These are phyloP conservation scores for Trypanosomatidae sp. DNA, from an alignment of 208 protist species.

Conservation along the genomic window DNA sequence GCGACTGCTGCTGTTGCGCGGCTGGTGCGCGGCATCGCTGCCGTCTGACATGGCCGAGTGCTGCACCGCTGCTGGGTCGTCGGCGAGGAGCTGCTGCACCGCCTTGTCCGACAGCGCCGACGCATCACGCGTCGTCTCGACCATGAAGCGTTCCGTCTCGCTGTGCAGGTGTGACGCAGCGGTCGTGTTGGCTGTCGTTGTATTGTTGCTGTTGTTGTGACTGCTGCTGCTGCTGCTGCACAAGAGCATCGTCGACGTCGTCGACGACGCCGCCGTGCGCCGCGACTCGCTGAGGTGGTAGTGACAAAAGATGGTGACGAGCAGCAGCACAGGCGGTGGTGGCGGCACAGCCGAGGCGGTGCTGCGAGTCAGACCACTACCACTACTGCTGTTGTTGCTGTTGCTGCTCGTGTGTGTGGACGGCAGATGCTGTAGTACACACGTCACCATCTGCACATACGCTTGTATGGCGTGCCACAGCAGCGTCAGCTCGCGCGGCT, in stretches of 20 bases:
- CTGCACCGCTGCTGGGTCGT: too few species aligned
- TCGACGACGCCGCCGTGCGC: slow-evolving; percentile 11
- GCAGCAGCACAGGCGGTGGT: slow-evolving; percentile 30
- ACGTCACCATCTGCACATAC: slow-evolving; percentile 49
- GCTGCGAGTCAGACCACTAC: too few species aligned
- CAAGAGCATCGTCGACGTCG: too few species aligned
- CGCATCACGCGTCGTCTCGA: slow-evolving; percentile 28
- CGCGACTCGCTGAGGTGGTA: slow-evolving; percentile 48
- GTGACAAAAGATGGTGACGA: slow-evolving; percentile 45
- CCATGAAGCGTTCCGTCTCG: slow-evolving; percentile 70
- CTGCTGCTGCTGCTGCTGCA: not conserved
- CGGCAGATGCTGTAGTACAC: slow-evolving; percentile 29
- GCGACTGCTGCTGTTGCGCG: too few species aligned
- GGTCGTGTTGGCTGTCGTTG: not conserved
- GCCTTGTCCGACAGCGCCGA: slow-evolving; percentile 47
- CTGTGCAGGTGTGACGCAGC: slow-evolving; percentile 6
- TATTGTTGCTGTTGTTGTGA: not conserved
- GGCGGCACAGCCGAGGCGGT: too few species aligned
- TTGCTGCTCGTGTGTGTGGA: not conserved
- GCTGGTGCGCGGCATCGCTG: too few species aligned
- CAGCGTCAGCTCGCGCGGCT: slow-evolving; percentile 45
- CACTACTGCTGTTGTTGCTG: not conserved
- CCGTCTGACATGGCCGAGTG: too few species aligned
- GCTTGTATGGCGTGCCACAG: slow-evolving; percentile 69
- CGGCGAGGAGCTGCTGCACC: slow-evolving; percentile 11